A percentile compares a stretch with the other conserved stretches of the same genome.
These are phyloP conservation scores for Penicillium sp. DNA, from an alignment of 2,329 filamentous ascomycete genomes.

Conservation along the genomic window DNA sequence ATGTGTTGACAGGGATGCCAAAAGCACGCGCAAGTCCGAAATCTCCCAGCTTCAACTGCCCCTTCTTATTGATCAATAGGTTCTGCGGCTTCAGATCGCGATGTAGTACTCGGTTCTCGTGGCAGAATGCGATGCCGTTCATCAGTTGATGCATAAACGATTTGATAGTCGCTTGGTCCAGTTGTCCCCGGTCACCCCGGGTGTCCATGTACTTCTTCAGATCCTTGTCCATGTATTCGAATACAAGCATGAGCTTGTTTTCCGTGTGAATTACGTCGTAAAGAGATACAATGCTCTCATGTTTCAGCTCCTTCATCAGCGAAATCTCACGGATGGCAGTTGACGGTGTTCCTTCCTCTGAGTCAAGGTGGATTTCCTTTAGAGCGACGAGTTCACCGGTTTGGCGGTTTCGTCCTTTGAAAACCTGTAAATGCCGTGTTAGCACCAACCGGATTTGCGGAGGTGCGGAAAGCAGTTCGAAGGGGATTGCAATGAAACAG, in stretches of 20 bases:
- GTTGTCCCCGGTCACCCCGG: constrained; percentile 82
- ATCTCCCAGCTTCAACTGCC: constrained; percentile 88
- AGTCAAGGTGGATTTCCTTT: constrained; percentile 98
- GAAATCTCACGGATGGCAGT: constrained; percentile 98
- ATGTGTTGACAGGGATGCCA: constrained; percentile 96
- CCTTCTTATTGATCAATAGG: constrained; percentile 90
- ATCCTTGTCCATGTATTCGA: constrained; percentile 98
- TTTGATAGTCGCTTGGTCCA: constrained; percentile 91
- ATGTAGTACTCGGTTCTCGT: constrained; percentile 94
- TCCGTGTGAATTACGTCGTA: constrained; percentile 99
- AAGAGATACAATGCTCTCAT: constrained; percentile 95
- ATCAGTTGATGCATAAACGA: constrained; percentile 99
- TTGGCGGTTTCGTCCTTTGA: constrained; percentile 96
- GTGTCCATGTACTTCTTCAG: constrained; percentile 99
- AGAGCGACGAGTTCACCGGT: constrained; percentile 95
- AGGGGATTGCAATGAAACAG: not conserved
- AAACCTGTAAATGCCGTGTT: constrained; percentile 66
- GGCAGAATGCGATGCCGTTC: constrained; percentile 95
- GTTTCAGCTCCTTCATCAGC: constrained; percentile 98
- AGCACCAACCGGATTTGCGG: constrained; percentile 3
- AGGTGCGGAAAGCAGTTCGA: not conserved
- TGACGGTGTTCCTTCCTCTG: constrained; percentile 94
- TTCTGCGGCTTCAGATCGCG: constrained; percentile 97
- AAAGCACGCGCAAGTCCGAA: constrained; percentile 94
- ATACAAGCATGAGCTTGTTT: constrained; percentile 99